phyloP scores from a whole-genome alignment of 352 stramenopile species.

The Globisporangium iwayamae region DNA sequence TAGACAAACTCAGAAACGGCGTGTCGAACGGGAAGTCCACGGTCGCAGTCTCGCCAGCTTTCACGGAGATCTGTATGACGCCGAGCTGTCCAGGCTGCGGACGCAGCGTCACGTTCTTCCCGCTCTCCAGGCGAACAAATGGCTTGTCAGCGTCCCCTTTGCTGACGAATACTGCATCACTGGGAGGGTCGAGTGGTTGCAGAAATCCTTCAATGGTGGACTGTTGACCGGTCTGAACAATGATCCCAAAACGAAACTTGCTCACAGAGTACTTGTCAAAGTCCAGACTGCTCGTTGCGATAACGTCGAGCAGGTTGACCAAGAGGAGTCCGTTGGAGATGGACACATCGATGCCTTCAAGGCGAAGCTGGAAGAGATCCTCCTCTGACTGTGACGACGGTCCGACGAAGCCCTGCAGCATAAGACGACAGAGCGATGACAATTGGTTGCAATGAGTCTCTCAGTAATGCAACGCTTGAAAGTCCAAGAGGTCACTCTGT shows the following conservation, averaged over 20 bases:
- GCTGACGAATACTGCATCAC: too few relatives aligned
- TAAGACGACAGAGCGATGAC: background rate
- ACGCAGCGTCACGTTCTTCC: constrained; percentile 35
- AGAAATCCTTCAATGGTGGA: constrained; percentile 45
- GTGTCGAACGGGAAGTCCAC: constrained; percentile 62
- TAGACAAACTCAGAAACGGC: constrained; percentile 41
- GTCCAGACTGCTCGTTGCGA: constrained; percentile 24
- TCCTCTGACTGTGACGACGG: constrained; percentile 36
- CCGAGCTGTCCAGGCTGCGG: constrained; percentile 52
- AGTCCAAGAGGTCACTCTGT: too few relatives aligned
- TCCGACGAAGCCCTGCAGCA: constrained; percentile 40
- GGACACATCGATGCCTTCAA: constrained; percentile 35
- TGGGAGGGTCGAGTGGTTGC: constrained; percentile 23
- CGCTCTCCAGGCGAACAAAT: constrained; percentile 30
- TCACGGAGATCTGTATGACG: constrained; percentile 28
- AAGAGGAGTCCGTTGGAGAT: constrained; percentile 50
- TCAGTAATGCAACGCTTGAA: background rate
- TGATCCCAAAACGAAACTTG: constrained; percentile 46
- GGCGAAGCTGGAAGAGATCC: constrained; percentile 35
- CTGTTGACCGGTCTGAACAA: constrained; percentile 25
- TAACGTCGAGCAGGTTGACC: constrained; percentile 31
- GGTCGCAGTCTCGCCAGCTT: constrained; percentile 25
- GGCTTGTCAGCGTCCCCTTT: background rate
- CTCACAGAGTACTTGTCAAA: constrained; percentile 72
- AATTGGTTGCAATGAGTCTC: background rate